These are phyloP conservation scores for Phytophthora citricola DNA, from an alignment of 352 stramenopile genomes.

Conservation along the genomic window DNA sequence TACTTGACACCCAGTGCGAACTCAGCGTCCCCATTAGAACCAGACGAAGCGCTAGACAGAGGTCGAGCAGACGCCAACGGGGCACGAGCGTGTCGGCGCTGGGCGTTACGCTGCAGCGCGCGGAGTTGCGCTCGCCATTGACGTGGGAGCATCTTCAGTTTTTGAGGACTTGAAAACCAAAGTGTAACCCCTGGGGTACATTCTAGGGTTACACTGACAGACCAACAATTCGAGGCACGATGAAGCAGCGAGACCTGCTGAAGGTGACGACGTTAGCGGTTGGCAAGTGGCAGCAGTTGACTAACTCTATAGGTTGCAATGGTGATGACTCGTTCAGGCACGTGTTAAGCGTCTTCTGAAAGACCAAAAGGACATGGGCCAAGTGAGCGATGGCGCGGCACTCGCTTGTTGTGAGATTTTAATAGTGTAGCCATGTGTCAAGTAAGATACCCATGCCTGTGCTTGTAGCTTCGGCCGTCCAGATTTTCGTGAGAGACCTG, in stretches of 20 bases:
- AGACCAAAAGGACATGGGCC: slow-evolving; percentile 76
- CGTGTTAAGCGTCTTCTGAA: slow-evolving; percentile 74
- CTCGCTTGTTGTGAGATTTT: slow-evolving; percentile 47
- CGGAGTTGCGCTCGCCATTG: slow-evolving; percentile 18
- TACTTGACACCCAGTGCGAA: slow-evolving; percentile 72
- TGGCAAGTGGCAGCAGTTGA: background rate
- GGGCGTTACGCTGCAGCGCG: slow-evolving; percentile 23
- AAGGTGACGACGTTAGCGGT: slow-evolving; percentile 45
- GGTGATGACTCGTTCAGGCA: slow-evolving; percentile 25
- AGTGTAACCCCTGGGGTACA: background rate
- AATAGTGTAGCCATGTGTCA: slow-evolving; percentile 8
- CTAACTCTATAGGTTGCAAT: slow-evolving; percentile 3
- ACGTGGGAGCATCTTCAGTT: slow-evolving; percentile 12
- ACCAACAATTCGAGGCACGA: slow-evolving; percentile 11
- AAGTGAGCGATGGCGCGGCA: slow-evolving; percentile 62
- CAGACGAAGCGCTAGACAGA: slow-evolving; percentile 16
- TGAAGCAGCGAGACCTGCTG: slow-evolving; percentile 58
- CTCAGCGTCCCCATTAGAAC: slow-evolving; percentile 44
- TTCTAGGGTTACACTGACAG: background rate
- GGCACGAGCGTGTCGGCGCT: slow-evolving; percentile 2
- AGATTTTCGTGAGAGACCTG: slow-evolving; percentile 69
- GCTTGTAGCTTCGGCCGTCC: slow-evolving; percentile 54
- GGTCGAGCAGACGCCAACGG: slow-evolving; percentile 6
- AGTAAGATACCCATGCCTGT: background rate
- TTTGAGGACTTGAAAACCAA: slow-evolving; percentile 16